Evolutionary conservation across 169 alveolate species (phyloP).

Genomic region (Plasmodium fragile): DNA sequence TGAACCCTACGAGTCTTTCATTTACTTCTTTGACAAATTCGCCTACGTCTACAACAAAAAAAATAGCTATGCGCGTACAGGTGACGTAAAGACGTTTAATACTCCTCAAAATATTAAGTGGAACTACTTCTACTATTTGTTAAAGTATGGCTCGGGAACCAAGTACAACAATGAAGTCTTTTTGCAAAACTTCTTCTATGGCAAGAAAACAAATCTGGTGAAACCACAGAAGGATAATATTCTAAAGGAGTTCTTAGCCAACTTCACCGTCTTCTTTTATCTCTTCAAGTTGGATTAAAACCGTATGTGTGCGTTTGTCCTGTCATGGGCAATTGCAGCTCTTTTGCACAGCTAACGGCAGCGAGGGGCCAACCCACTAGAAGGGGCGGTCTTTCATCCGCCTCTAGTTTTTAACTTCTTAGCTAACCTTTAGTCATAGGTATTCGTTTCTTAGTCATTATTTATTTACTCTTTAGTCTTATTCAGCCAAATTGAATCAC

Average conservation of each 20-base stretch:
- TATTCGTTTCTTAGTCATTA: not conserved
- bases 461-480: not conserved
- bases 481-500: not conserved
- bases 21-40: constrained; percentile 60
- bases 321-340: not conserved
- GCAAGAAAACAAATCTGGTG: not conserved
- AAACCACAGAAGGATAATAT: constrained; percentile 23
- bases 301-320: not conserved
- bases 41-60: constrained; percentile 29
- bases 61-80: not conserved
- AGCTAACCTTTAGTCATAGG: not conserved
- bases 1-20: constrained; percentile 23
- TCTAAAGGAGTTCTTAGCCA: constrained; percentile 7
- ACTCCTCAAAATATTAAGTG: constrained; percentile 64
- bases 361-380: not conserved
- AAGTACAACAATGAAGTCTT: constrained; percentile 38
- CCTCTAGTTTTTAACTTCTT: not conserved
- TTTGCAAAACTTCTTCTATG: constrained; percentile 49
- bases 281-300: constrained; percentile 25
- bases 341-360: not conserved
- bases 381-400: not conserved
- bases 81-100: constrained; percentile 11
- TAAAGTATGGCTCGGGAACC: constrained; percentile 11
- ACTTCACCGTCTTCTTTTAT: constrained; percentile 48
- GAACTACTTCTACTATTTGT: constrained; percentile 55